phyloP scores from a whole-genome alignment of 2,329 filamentous ascomycete genomes.

The Furcasterigmium sp. region DNA sequence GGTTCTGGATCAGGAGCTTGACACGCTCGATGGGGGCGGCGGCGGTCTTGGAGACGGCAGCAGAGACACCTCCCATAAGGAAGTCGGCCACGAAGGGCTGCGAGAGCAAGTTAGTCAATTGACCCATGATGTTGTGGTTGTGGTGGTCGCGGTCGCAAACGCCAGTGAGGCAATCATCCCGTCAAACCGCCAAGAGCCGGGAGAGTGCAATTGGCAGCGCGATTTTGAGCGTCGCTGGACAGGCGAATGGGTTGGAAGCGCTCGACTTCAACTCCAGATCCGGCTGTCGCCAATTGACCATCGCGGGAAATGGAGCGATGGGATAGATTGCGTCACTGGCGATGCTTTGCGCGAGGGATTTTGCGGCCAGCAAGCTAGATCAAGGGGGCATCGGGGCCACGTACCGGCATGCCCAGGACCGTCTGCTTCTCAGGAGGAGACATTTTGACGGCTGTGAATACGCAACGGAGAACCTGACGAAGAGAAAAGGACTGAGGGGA shows the following conservation, averaged over 20 bases:
- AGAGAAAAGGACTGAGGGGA: constrained; percentile 58
- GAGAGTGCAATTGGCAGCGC: not conserved
- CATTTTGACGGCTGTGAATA: constrained; percentile 45
- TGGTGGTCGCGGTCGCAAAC: not conserved
- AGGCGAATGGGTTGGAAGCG: not conserved
- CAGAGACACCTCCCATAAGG: constrained; percentile 99
- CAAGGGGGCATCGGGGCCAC: constrained; percentile 21
- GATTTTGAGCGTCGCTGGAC: not conserved
- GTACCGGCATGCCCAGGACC: constrained; percentile 65
- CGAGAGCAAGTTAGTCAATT: constrained; percentile 26
- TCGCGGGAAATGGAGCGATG: constrained; percentile 5
- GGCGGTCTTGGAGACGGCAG: constrained; percentile 99
- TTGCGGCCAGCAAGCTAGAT: constrained; percentile 15
- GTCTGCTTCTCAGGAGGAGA: constrained; percentile 48
- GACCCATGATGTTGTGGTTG: not conserved
- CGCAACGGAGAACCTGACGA: constrained; percentile 37
- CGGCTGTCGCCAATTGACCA: not conserved
- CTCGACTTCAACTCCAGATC: not conserved
- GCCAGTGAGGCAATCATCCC: too few relatives aligned
- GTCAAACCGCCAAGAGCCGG: too few relatives aligned
- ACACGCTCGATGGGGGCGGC: constrained; percentile 99
- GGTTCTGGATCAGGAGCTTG: constrained; percentile 99
- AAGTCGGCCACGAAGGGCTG: constrained; percentile 97
- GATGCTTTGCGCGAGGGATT: constrained; percentile 19
- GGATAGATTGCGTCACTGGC: constrained; percentile 5